These are phyloP conservation scores for Russula earlei DNA, from an alignment of 768 basidiomycete genomes.

Conservation along the genomic window DNA sequence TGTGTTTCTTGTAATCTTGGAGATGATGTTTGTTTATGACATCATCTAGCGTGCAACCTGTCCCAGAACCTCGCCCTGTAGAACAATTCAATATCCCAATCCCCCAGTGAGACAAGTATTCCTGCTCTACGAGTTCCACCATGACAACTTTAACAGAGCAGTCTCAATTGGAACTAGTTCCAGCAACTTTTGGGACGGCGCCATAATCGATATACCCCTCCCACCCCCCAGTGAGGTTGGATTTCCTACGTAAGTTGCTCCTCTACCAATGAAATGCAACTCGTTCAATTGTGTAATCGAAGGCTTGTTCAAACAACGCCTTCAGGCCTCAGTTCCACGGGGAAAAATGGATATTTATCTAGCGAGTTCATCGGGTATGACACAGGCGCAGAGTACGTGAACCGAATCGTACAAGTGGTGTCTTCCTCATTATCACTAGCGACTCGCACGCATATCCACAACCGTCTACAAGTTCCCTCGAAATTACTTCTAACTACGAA, in stretches of 20 bases:
- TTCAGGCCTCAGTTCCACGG: neutral
- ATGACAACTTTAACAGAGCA: neutral
- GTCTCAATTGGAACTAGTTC: neutral
- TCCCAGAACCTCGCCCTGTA: neutral
- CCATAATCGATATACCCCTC: constrained; percentile 5
- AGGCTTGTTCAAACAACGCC: constrained; percentile 9
- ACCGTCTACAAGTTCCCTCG: constrained; percentile 25
- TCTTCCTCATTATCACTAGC: constrained; percentile 26
- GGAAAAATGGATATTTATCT: neutral
- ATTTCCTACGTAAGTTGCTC: neutral
- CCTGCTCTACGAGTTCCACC: neutral
- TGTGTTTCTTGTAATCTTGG: too few species aligned
- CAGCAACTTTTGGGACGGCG: neutral
- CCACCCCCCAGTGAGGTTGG: neutral
- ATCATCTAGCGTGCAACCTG: too few species aligned
- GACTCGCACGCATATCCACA: constrained; percentile 49
- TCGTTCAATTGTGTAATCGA: neutral
- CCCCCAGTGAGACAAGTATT: constrained; percentile 1
- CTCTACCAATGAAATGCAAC: neutral
- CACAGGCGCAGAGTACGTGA: constrained; percentile 23
- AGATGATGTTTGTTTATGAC: too few species aligned
- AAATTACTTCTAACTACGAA: constrained; percentile 17
- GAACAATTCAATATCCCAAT: neutral
- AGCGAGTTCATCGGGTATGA: constrained; percentile 1
- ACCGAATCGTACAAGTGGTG: neutral